Evolutionary conservation across 2,329 filamentous ascomycete species (phyloP), one percentile per base, ranked within the genome.

Genomic region (Penicillium sp.): DNA sequence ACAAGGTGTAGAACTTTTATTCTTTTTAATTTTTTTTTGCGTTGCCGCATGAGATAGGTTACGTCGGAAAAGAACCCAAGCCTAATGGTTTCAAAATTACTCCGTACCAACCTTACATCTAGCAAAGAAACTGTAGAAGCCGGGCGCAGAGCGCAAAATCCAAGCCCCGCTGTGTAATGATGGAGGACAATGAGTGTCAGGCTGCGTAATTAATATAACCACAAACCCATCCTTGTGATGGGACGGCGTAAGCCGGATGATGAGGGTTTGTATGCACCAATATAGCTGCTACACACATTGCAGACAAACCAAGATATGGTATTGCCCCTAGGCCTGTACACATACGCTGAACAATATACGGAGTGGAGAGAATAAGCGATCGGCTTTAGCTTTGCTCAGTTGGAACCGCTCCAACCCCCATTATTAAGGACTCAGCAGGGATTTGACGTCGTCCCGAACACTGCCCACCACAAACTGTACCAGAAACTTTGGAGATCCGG

Each of bases 31-130:
- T 29, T 34, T 42, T 43, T 42, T 43, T 27, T 16, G 24, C n/a
- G n/a, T 38, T 43, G 49, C 55, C 56, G 58, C 58, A 60, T 64
- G 47, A 63, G 53, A 64, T 53, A 60, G 52, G 53, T 64, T 58
- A 56, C 49, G 16, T 54, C n/a, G n/a, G 29, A 31, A 22, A 46
- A 38, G 24, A 24, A 14, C 43, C 49, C 47, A 32, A 22, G 46
- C 55, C 40, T 22, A 21, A 52, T 36, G 43, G 27, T 34, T 43
- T 27, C 24, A 27, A 48, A 49, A 44, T 38, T 43, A 56, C n/a
- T n/a, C n/a, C n/a, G n/a, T n/a, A n/a, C 14, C 10, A 32, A 38
- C 38, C 38, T 40, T 40, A 40, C 11, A 13, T 13, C 6, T 13
- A n/a, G 34, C 34, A 36, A 36, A 36, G 34, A n/a, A n/a, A 36